Conservation (phyloP, 495 filamentous ascomycete genomes). For the Beverwykella pulmonaria region DNA sequence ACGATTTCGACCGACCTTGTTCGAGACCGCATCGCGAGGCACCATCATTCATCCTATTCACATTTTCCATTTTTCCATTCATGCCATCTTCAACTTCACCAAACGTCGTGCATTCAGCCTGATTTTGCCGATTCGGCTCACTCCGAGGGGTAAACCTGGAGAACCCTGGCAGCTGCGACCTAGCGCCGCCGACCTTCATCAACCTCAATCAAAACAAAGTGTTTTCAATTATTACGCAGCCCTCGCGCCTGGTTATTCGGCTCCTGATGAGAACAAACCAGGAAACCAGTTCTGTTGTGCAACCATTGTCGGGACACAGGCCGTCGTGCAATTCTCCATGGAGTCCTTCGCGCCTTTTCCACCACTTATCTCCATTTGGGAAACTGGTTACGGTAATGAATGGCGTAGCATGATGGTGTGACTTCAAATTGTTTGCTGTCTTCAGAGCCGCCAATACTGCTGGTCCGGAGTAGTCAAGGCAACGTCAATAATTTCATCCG, state of each 20-base stretch:
- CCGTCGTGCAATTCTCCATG: neutral
- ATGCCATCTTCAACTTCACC: too few relatives aligned
- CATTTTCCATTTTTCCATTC: neutral
- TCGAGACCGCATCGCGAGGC: too few relatives aligned
- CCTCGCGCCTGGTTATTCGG: constrained; percentile 5
- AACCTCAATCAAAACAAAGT: constrained; percentile 21
- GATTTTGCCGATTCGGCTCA: neutral
- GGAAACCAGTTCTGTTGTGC: neutral
- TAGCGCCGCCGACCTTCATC: neutral
- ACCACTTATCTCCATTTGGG: neutral
- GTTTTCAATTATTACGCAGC: neutral
- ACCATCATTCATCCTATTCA: too few relatives aligned
- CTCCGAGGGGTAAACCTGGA: constrained; percentile 6
- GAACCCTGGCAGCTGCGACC: constrained; percentile 14
- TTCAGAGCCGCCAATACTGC: neutral
- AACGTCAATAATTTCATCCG: neutral
- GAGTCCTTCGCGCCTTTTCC: neutral
- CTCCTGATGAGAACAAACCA: neutral
- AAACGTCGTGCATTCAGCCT: constrained; percentile 3
- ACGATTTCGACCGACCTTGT: too few relatives aligned
- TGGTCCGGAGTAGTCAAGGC: neutral
- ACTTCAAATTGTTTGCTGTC: neutral
- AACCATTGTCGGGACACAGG: constrained; percentile 3
- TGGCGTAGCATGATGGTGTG: too few relatives aligned
- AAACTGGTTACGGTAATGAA: too few relatives aligned